Evolutionary conservation across 2,329 filamentous ascomycete species (phyloP).

Genomic region (Colletotrichum shisoi): DNA sequence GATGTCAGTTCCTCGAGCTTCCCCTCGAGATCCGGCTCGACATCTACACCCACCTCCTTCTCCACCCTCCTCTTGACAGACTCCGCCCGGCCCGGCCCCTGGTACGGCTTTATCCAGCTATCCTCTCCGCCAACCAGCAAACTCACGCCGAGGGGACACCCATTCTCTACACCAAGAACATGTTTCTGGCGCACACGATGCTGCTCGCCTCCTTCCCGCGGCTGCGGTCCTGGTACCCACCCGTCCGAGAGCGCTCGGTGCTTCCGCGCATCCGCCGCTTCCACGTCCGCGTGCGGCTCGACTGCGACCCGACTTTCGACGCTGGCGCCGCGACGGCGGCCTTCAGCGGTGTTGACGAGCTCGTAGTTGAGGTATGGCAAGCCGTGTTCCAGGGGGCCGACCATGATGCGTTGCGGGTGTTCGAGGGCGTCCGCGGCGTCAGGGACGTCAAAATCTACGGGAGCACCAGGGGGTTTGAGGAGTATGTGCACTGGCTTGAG

Average conservation of each 20-base stretch:
- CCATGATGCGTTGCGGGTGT: constrained; percentile 50
- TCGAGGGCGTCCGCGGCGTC: constrained; percentile 56
- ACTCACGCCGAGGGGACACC: constrained; percentile 53
- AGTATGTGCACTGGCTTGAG: constrained; percentile 54
- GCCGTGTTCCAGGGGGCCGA: constrained; percentile 51
- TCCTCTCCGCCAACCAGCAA: constrained; percentile 53
- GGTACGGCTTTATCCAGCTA: constrained; percentile 47
- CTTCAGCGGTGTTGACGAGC: constrained; percentile 51
- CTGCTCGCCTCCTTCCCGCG: constrained; percentile 54
- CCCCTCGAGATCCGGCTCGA: constrained; percentile 58
- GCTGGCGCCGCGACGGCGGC: constrained; percentile 45
- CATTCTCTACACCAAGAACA: constrained; percentile 55
- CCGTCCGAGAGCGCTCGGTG: constrained; percentile 45
- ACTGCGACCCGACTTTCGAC: constrained; percentile 50
- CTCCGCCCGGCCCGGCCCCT: constrained; percentile 32
- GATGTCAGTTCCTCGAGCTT: constrained; percentile 50
- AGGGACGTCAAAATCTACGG: constrained; percentile 49
- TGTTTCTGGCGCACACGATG: constrained; percentile 53
- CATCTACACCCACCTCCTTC: constrained; percentile 56
- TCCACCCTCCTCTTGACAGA: constrained; percentile 43
- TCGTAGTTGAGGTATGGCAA: constrained; percentile 53
- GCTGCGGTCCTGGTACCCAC: constrained; percentile 48
- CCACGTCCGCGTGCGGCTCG: constrained; percentile 53
- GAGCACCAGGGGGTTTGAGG: constrained; percentile 52
- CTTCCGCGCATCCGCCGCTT: constrained; percentile 51